Conservation (phyloP, 2,329 filamentous ascomycete genomes). For the Apiospora marii region DNA sequence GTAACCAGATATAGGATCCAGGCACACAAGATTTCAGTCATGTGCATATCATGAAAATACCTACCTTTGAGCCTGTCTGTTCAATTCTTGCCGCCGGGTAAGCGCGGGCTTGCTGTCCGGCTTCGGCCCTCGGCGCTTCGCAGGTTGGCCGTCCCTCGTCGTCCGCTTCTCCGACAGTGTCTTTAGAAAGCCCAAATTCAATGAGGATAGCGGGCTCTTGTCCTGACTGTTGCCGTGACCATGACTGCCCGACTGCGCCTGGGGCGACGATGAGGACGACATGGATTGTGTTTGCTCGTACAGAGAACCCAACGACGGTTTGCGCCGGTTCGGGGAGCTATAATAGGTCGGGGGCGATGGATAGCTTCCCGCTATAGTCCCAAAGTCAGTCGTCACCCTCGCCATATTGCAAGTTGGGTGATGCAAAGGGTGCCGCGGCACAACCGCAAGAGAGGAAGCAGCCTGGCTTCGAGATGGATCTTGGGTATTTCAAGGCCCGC, state of each 20-base stretch:
- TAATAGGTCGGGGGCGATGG: constrained; percentile 46
- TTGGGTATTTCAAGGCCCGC: background rate
- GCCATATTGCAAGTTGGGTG: constrained; percentile 29
- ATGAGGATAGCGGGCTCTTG: constrained; percentile 48
- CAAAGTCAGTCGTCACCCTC: constrained; percentile 48
- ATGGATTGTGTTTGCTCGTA: constrained; percentile 48
- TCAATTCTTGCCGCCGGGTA: constrained; percentile 90
- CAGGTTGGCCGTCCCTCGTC: constrained; percentile 84
- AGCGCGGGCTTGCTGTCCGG: constrained; percentile 95
- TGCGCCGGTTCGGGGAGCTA: constrained; percentile 40
- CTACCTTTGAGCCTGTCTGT: constrained; percentile 94
- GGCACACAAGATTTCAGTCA: background rate
- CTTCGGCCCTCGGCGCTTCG: constrained; percentile 92
- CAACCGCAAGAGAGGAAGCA: background rate
- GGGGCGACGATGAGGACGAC: constrained; percentile 54
- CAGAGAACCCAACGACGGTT: constrained; percentile 42
- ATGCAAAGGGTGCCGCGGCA: background rate
- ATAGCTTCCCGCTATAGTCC: constrained; percentile 43
- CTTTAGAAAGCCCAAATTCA: constrained; percentile 71
- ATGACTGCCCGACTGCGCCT: constrained; percentile 43
- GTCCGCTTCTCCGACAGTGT: constrained; percentile 75
- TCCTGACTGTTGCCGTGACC: constrained; percentile 30
- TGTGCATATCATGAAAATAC: constrained; percentile 29
- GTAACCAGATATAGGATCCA: background rate
- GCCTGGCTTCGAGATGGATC: background rate